phyloP scores from a whole-genome alignment of 768 basidiomycete species.

The Termitomyces sp. region DNA sequence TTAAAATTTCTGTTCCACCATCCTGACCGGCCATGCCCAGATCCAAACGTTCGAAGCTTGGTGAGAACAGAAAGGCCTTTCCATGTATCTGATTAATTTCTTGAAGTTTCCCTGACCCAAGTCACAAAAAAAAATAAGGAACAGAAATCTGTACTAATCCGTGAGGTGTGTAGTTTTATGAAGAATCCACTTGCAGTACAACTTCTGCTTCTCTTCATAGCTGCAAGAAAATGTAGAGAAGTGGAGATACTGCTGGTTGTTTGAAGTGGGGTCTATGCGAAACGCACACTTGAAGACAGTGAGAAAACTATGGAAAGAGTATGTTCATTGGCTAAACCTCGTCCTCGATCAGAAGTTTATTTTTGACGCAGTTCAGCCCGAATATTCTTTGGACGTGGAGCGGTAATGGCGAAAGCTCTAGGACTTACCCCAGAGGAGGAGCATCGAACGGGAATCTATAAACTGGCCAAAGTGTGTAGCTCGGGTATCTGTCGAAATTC shows the following conservation, averaged over 20 bases:
- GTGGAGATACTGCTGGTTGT: slow-evolving; percentile 94
- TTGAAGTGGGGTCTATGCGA: slow-evolving; percentile 93
- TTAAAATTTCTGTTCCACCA: slow-evolving; percentile 25
- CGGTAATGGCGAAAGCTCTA: slow-evolving; percentile 94
- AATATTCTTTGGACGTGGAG: slow-evolving; percentile 81
- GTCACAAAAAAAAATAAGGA: slow-evolving; percentile 90
- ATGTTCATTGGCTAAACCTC: slow-evolving; percentile 19
- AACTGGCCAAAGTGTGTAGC: slow-evolving; percentile 65
- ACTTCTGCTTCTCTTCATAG: slow-evolving; percentile 29
- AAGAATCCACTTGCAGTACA: neutral
- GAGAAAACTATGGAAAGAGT: slow-evolving; percentile 91
- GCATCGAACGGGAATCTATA: slow-evolving; percentile 68
- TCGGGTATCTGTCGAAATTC: neutral
- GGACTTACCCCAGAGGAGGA: slow-evolving; percentile 86
- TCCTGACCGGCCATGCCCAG: slow-evolving; percentile 59
- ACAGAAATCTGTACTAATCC: slow-evolving; percentile 80
- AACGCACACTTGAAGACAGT: slow-evolving; percentile 94
- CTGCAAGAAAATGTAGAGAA: slow-evolving; percentile 80
- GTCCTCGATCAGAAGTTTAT: slow-evolving; percentile 1
- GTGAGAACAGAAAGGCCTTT: slow-evolving; percentile 35
- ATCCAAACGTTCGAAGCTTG: slow-evolving; percentile 86
- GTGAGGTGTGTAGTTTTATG: slow-evolving; percentile 46
- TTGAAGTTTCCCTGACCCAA: slow-evolving; percentile 85
- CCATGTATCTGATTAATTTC: slow-evolving; percentile 6
- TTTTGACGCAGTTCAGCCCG: slow-evolving; percentile 61